phyloP scores from a whole-genome alignment of 2,329 filamentous ascomycete species.

The Aspergillus nomiae region DNA sequence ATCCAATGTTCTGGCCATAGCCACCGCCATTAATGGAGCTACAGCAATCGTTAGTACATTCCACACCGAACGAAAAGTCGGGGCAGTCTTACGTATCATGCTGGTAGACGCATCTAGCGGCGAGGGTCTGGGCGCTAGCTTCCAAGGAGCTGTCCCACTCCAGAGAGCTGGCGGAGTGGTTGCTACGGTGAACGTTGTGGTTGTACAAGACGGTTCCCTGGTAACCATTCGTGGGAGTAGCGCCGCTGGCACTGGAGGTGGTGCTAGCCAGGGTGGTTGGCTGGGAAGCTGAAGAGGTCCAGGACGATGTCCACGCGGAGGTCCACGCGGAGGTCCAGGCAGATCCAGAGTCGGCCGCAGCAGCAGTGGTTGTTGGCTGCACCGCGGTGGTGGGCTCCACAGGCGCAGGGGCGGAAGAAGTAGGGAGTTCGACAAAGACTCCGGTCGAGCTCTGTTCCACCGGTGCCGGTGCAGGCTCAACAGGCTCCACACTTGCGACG shows the following conservation, averaged over 20 bases:
- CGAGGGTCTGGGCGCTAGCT: slow-evolving; percentile 64
- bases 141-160: slow-evolving; percentile 68
- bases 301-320: slow-evolving; percentile 6
- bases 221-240: slow-evolving; percentile 17
- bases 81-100: slow-evolving; percentile 68
- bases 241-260: slow-evolving; percentile 19
- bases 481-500: neutral
- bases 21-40: slow-evolving; percentile 58
- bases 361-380: neutral
- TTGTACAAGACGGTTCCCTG: slow-evolving; percentile 55
- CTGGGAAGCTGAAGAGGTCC: slow-evolving; percentile 8
- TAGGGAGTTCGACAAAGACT: neutral
- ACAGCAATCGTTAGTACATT: slow-evolving; percentile 12
- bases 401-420: slow-evolving; percentile 6
- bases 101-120: slow-evolving; percentile 67
- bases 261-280: slow-evolving; percentile 18
- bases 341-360: neutral
- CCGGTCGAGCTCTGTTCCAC: neutral
- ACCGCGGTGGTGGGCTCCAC: slow-evolving; percentile 4
- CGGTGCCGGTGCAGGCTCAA: neutral
- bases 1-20: slow-evolving; percentile 93
- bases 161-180: slow-evolving; percentile 71
- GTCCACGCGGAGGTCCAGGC: neutral
- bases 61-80: neutral
- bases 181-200: slow-evolving; percentile 85